Conservation (phyloP, 257 asterid species). For the Anisodus tanguticus region DNA sequence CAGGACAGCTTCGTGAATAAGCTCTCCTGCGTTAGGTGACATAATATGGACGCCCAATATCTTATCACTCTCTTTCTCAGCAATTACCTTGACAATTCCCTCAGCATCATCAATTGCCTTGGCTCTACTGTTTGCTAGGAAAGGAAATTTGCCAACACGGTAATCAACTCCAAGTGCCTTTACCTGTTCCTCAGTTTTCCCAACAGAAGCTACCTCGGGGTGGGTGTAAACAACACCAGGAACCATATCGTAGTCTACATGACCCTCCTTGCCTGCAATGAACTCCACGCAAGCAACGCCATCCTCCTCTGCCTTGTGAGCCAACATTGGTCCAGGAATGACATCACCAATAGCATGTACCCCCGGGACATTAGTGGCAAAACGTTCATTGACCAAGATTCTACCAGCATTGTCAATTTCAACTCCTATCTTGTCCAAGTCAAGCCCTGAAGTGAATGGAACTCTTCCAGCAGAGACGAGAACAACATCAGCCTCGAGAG, state of each 20-base stretch:
- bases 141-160: conserved; percentile 88
- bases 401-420: conserved; percentile 86
- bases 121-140: conserved; percentile 95
- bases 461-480: conserved; percentile 93
- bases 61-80: conserved; percentile 92
- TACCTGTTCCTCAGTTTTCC: conserved; percentile 97
- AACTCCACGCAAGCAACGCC: conserved; percentile 95
- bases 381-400: conserved; percentile 68
- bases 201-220: conserved; percentile 96
- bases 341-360: conserved; percentile 94
- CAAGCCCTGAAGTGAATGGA: conserved; percentile 88
- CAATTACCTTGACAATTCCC: conserved; percentile 87
- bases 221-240: conserved; percentile 97
- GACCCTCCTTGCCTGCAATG: conserved; percentile 91
- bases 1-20: conserved; percentile 93
- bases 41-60: conserved; percentile 91
- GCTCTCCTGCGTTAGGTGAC: conserved; percentile 98
- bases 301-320: conserved; percentile 99
- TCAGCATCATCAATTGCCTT: conserved; percentile 98
- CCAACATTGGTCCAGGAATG: conserved; percentile 98
- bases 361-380: conserved; percentile 69
- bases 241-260: conserved; percentile 91
- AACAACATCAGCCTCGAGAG: conserved; percentile 75
- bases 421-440: conserved; percentile 77
- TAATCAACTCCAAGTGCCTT: conserved; percentile 76